Evolutionary conservation across 352 stramenopile species (phyloP), one percentile per base, ranked within the genome.

Genomic region (Globisporangium spinosum): DNA sequence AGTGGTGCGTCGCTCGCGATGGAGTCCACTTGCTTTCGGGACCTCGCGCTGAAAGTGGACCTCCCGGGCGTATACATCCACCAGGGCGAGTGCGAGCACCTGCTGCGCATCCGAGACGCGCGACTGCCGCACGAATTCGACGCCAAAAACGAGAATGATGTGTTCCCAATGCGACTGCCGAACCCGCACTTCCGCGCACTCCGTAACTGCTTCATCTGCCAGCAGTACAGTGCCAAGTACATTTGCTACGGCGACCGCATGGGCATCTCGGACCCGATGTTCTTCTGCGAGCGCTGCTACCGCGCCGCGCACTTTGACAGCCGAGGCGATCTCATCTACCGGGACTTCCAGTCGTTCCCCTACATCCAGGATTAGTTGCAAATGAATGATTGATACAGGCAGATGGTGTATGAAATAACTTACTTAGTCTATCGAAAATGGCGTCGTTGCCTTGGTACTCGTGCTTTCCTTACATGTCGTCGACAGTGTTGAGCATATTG

Each of bases 271-370:
- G 83, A 91, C 57, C 85, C 85, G 20, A 93, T 91, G 85, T 89
- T 93, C 40, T 91, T 82, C 71, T 93, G 83, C 68, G 72, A 90
- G 32, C 81, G 83, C 23, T 93, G 85, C 72, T 93, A 90, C 59
- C 80, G 76, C 27, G 68, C 75, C 3, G 83, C 85, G 45, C 85
- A 93, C 64, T 91, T 89, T 51, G 77, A 88, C 29, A 27, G 51
- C 9, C 66, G 85, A 6, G 82, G 80, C 17, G 76, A 80, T 10
- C 67, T 91, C 53, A 49, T 91, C 2, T 93, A 87, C 69, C 67
- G 77, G 25, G 85, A 93, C 65, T 93, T 91, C 51, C 75, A 90
- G 66, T 79, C 77, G 29, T 93, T 91, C 57, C 78, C 82, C 8
- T 93, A 82, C 56, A 71, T 91, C 54, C 83, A 93, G 70, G 85